phyloP scores from a whole-genome alignment of 805 yeast genomes.

The Candida saitoana region DNA sequence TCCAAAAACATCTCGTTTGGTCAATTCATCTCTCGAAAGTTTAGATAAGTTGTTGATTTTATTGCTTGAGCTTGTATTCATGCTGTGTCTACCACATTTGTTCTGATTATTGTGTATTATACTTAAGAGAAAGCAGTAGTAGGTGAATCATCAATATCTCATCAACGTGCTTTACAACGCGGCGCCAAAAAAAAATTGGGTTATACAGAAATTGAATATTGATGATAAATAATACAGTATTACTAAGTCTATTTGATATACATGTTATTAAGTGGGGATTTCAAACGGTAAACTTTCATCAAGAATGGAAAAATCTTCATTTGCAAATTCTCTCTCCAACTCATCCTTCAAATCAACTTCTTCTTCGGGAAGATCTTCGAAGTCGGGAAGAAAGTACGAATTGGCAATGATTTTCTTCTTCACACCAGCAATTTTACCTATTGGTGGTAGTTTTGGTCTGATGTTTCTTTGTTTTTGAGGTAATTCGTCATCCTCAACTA shows the following conservation, averaged over 20 bases:
- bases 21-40: conserved; percentile 32
- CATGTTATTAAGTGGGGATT: background rate
- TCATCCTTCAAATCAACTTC: conserved; percentile 1
- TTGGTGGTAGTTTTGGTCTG: conserved; percentile 83
- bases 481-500: conserved; percentile 78
- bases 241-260: background rate
- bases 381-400: conserved; percentile 51
- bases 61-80: conserved; percentile 6
- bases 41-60: conserved; percentile 6
- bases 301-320: background rate
- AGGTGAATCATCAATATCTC: too few species aligned
- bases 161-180: background rate
- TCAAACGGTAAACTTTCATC: conserved; percentile 3
- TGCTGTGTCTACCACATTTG: conserved; percentile 13
- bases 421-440: conserved; percentile 70
- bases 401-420: conserved; percentile 59
- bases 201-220: too few species aligned
- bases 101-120: background rate
- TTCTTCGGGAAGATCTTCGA: conserved; percentile 8
- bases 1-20: conserved; percentile 65
- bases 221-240: background rate
- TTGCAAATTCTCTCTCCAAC: background rate
- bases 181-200: background rate
- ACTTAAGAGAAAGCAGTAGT: too few species aligned
- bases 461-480: conserved; percentile 73